Evolutionary conservation across 352 stramenopile species (phyloP), one percentile per base, ranked within the genome.

Genomic region (Phytophthora syringae): DNA sequence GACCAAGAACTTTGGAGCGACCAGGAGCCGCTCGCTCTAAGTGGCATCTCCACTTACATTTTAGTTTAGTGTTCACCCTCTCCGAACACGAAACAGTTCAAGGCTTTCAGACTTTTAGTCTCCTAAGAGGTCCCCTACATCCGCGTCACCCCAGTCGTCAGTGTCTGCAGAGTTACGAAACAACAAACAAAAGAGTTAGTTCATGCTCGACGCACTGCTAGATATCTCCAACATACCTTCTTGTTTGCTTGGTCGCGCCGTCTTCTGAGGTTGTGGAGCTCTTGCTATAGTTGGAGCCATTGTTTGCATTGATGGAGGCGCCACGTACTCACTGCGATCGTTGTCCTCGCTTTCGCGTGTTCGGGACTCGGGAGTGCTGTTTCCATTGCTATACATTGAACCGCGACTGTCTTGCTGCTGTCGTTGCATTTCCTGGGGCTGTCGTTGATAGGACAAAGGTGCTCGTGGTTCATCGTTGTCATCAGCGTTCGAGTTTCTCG

Each of bases 111-210:
- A n/a, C n/a, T 18, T 34, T 40, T 76, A 92, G 62, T 94, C 86
- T 59, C 79, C 79, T 53, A 92, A 67, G 44, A 94, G 65, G 42
- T 92, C 89, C 25, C 84, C 82, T 9, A 93, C 84, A 42, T 95
- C 84, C 0, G 86, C 86, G 39, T 93, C 83, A 22, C 83, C 84
- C 81, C 84, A 95, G 60, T 95, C 86, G 40, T 95, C 83, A 16
- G 79, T 73, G n/a, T 88, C 80, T 90, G 48, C 25, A 70, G 49
- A 3, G 34, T n/a, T 21, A 44, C 20, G 18, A 18, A 2, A 52
- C 16, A 49, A 59, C 27, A n/a, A n/a, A n/a, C 34, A 37, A 24
- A 63, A 47, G 58, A 45, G 28, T 55, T 27, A 59, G n/a, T 32
- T 32, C n/a, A n/a, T n/a, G n/a, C n/a, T n/a, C n/a, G n/a, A n/a